Percentiles rank a stretch among this genome's conserved stretches.
Conservation (phyloP, 441 rosid species). For the Populus hybrid region DNA sequence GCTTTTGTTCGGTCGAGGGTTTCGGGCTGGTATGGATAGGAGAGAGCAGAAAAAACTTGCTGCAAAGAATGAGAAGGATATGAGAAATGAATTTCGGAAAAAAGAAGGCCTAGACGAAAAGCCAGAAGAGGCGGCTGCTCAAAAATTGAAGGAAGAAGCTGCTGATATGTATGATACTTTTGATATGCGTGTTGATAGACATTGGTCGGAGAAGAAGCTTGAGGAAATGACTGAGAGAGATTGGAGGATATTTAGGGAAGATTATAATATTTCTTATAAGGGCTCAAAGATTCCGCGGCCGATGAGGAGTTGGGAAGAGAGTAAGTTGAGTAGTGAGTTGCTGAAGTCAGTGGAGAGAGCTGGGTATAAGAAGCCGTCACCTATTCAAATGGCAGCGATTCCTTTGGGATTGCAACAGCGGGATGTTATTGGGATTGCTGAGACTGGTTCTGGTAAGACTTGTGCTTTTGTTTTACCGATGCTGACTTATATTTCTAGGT, state of each 20-base stretch:
- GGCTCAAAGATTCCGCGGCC: slow-evolving; percentile 93
- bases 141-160: slow-evolving; percentile 66
- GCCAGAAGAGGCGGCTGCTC: slow-evolving; percentile 85
- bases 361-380: slow-evolving; percentile 81
- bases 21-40: slow-evolving; percentile 91
- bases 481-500: slow-evolving; percentile 80
- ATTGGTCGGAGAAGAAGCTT: slow-evolving; percentile 85
- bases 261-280: slow-evolving; percentile 82
- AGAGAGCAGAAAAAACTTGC: slow-evolving; percentile 93
- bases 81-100: slow-evolving; percentile 72
- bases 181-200: slow-evolving; percentile 89
- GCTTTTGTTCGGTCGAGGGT: slow-evolving; percentile 79
- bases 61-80: slow-evolving; percentile 83
- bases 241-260: slow-evolving; percentile 95
- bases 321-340: slow-evolving; percentile 65
- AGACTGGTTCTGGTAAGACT: slow-evolving; percentile 95
- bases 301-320: slow-evolving; percentile 91
- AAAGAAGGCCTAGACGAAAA: slow-evolving; percentile 77
- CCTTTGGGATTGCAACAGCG: slow-evolving; percentile 89
- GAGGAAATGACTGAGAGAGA: slow-evolving; percentile 94
- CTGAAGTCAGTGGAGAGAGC: slow-evolving; percentile 85
- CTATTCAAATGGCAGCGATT: slow-evolving; percentile 90
- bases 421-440: slow-evolving; percentile 90
- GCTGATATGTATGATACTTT: slow-evolving; percentile 86
- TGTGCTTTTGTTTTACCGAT: slow-evolving; percentile 94